Conservation (phyloP, 2,329 filamentous ascomycete genomes). For the Aspergillus unguis region DNA sequence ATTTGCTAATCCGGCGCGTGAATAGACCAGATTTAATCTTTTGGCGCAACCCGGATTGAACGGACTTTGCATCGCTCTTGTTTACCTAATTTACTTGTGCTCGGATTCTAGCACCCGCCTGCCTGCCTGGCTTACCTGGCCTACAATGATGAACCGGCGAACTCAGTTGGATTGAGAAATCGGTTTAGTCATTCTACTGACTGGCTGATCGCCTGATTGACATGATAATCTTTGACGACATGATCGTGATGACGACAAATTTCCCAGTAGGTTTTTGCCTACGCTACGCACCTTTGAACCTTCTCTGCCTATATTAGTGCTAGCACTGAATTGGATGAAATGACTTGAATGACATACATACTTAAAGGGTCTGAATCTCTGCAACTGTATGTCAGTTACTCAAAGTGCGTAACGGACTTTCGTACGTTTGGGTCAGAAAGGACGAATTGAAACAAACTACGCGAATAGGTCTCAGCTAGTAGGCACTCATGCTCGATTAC, state of each 20-base stretch:
- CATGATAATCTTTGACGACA: slow-evolving; percentile 2
- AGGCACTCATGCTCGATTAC: too few relatives aligned
- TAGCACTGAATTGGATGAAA: neutral
- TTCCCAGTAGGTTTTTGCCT: too few relatives aligned
- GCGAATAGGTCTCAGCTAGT: too few relatives aligned
- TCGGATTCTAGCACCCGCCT: neutral
- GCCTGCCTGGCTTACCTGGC: neutral
- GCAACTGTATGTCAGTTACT: too few relatives aligned
- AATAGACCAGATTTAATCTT: neutral
- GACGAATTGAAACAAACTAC: too few relatives aligned
- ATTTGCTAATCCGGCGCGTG: neutral
- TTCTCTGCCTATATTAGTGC: neutral
- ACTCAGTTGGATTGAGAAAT: neutral
- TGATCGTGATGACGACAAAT: neutral
- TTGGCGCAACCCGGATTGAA: neutral
- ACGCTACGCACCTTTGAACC: neutral
- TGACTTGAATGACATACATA: neutral
- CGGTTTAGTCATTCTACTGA: too few relatives aligned
- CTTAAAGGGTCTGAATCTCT: neutral
- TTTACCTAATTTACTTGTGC: neutral
- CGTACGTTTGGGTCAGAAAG: neutral
- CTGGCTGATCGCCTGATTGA: neutral
- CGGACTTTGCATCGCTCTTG: neutral
- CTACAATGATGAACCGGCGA: neutral
- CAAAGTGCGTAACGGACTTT: neutral